phyloP scores from a whole-genome alignment of 2,329 filamentous ascomycete genomes.

The Periglandula ipomoeae region DNA sequence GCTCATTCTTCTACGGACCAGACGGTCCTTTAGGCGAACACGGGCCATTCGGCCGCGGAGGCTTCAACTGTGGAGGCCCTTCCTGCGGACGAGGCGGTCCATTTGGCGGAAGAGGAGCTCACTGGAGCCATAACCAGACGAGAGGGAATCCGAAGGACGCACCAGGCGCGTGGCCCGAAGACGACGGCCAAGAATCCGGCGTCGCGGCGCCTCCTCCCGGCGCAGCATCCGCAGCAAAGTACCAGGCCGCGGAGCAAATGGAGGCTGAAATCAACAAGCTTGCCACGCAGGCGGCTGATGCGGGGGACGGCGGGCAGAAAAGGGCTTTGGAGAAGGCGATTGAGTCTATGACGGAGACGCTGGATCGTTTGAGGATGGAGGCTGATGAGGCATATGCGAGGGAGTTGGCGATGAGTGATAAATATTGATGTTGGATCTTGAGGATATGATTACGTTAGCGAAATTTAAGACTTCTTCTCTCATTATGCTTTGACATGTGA shows the following conservation, averaged over 20 bases:
- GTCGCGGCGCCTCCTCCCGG: conserved; percentile 11
- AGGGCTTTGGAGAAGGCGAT: conserved; percentile 25
- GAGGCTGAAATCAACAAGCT: conserved; percentile 24
- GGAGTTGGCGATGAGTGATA: conserved; percentile 24
- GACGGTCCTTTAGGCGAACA: not conserved
- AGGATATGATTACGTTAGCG: no score
- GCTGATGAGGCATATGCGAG: conserved; percentile 39
- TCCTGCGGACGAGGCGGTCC: not conserved
- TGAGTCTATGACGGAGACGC: conserved; percentile 26
- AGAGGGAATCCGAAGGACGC: conserved; percentile 7
- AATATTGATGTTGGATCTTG: no score
- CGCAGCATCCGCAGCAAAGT: conserved; percentile 24
- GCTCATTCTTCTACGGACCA: not conserved
- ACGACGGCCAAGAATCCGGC: conserved; percentile 12
- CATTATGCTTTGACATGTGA: no score
- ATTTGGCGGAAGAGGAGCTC: conserved; percentile 8
- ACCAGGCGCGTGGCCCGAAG: conserved; percentile 27
- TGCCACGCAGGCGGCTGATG: conserved; percentile 16
- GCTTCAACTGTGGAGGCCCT: not conserved
- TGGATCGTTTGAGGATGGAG: conserved; percentile 31
- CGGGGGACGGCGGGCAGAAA: conserved; percentile 14
- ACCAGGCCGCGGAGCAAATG: conserved; percentile 25
- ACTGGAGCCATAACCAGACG: not conserved
- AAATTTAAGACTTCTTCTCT: no score
- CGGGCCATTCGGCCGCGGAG: not conserved